Conservation (phyloP, 2,329 filamentous ascomycete genomes). For the Sphaerulina musiva region DNA sequence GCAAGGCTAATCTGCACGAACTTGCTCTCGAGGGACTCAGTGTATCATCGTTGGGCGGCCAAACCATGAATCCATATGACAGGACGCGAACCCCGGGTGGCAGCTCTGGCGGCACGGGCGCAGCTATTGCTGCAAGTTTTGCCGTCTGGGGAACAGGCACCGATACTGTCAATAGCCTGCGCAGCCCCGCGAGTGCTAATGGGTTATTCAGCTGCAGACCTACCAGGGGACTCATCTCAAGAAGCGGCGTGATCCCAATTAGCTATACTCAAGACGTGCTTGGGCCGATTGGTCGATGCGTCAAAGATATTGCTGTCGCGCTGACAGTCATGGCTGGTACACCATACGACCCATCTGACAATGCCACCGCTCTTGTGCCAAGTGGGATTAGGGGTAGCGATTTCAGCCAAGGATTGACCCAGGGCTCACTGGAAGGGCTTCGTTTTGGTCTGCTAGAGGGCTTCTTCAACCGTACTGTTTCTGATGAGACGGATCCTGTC, state of each 20-base stretch:
- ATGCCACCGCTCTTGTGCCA: conserved; percentile 47
- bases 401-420: conserved; percentile 41
- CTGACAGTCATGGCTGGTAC: conserved; percentile 40
- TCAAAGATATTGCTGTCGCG: conserved; percentile 31
- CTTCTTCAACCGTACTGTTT: conserved; percentile 51
- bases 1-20: conserved; percentile 48
- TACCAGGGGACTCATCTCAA: conserved; percentile 29
- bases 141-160: conserved; percentile 44
- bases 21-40: conserved; percentile 58
- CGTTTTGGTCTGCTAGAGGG: conserved; percentile 49
- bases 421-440: conserved; percentile 35
- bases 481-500: conserved; percentile 52
- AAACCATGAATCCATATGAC: conserved; percentile 63
- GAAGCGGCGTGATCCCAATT: conserved; percentile 30
- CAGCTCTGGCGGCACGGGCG: conserved; percentile 57
- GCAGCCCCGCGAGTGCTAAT: conserved; percentile 57
- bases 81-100: conserved; percentile 58
- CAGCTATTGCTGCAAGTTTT: conserved; percentile 53
- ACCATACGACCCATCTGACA: conserved; percentile 48
- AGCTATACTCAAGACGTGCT: conserved; percentile 32
- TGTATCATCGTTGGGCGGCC: conserved; percentile 57
- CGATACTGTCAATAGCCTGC: conserved; percentile 52
- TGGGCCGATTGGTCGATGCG: conserved; percentile 30
- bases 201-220: conserved; percentile 55
- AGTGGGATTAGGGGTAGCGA: conserved; percentile 38